Percentiles rank a stretch among this genome's conserved stretches.
phyloP scores from a whole-genome alignment of 495 filamentous ascomycete genomes.

The Penicillium desertorum region DNA sequence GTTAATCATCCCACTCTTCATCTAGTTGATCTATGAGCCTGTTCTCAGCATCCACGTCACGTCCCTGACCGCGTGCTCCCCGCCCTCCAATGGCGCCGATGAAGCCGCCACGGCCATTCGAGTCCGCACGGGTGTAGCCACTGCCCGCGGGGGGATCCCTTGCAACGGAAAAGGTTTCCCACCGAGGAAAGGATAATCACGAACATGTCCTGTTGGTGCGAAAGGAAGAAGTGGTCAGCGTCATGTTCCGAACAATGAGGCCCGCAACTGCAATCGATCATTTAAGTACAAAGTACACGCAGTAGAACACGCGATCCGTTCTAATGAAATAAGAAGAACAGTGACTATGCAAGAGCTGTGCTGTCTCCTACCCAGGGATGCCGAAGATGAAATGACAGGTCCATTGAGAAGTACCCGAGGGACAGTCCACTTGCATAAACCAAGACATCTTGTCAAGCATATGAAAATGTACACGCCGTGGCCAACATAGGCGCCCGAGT shows the following conservation, averaged over 20 bases:
- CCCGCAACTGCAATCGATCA: neutral
- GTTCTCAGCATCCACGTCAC: slow-evolving; percentile 79
- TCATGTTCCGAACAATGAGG: slow-evolving; percentile 1
- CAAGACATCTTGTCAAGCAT: slow-evolving; percentile 9
- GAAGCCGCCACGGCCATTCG: slow-evolving; percentile 30
- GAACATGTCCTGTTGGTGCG: slow-evolving; percentile 66
- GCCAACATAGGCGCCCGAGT: slow-evolving; percentile 13
- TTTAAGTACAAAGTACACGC: neutral
- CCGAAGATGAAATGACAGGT: neutral
- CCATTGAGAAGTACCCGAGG: slow-evolving; percentile 6
- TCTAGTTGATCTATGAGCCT: slow-evolving; percentile 93
- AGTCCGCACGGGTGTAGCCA: slow-evolving; percentile 57
- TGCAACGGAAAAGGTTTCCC: slow-evolving; percentile 59
- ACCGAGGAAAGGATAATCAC: slow-evolving; percentile 78
- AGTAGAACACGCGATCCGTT: neutral
- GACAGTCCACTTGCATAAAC: slow-evolving; percentile 13
- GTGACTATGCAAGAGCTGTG: slow-evolving; percentile 12
- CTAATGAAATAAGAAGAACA: slow-evolving; percentile 6
- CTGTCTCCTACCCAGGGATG: neutral
- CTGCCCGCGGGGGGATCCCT: slow-evolving; percentile 38
- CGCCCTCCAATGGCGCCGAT: slow-evolving; percentile 40
- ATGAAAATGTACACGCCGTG: slow-evolving; percentile 20
- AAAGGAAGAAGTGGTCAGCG: slow-evolving; percentile 21
- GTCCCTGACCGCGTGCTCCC: slow-evolving; percentile 39
- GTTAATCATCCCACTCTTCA: slow-evolving; percentile 69